phyloP scores from a whole-genome alignment of 2,329 filamentous ascomycete species.

The Aspergillus sp. region DNA sequence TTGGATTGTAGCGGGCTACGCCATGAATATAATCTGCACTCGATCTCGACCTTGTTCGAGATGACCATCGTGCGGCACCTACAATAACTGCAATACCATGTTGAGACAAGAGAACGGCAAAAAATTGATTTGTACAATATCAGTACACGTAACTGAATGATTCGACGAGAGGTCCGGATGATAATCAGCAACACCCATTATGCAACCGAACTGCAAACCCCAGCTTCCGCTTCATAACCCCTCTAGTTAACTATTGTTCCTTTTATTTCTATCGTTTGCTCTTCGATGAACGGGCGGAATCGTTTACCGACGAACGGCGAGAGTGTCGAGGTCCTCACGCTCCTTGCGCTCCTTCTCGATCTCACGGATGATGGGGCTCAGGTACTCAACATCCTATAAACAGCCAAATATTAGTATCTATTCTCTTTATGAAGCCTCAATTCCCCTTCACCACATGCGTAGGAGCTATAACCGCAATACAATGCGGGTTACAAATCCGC shows the following conservation, averaged over 20 bases:
- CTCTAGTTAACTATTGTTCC: background rate
- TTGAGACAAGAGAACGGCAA: conserved; percentile 16
- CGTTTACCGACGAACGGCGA: conserved; percentile 50
- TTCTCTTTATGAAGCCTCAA: background rate
- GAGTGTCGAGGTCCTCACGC: conserved; percentile 60
- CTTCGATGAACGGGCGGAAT: background rate
- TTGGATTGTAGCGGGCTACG: background rate
- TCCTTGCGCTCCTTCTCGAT: conserved; percentile 62
- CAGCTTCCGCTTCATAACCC: background rate
- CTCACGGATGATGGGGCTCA: conserved; percentile 61
- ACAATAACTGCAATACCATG: background rate
- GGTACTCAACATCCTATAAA: conserved; percentile 58
- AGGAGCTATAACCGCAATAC: conserved; percentile 2
- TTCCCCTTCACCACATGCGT: background rate
- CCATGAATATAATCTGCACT: background rate
- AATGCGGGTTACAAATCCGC: conserved; percentile 28
- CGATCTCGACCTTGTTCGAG: background rate
- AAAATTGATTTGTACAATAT: conserved; percentile 38
- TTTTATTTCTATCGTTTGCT: background rate
- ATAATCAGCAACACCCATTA: background rate
- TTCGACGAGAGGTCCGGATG: background rate
- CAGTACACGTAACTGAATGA: conserved; percentile 22
- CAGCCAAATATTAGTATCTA: conserved; percentile 14
- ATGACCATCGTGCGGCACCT: background rate
- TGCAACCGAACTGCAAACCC: background rate